Conservation (phyloP, 768 basidiomycete species). For the Exsudoporus frostii region DNA sequence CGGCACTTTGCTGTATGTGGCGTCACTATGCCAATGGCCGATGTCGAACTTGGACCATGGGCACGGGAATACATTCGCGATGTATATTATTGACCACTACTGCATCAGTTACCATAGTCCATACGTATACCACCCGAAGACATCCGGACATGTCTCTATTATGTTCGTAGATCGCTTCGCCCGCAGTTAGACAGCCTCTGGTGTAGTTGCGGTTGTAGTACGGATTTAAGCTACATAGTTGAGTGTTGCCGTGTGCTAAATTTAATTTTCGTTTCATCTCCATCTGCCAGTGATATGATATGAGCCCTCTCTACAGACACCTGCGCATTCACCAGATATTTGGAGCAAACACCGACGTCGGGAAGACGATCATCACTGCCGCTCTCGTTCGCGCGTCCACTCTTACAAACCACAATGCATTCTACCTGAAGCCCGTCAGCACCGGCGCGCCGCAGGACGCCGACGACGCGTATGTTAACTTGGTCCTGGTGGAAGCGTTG, state of each 20-base stretch:
- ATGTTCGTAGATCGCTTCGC: constrained; percentile 12
- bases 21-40: constrained; percentile 35
- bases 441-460: constrained; percentile 79
- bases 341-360: constrained; percentile 95
- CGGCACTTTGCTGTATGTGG: constrained; percentile 44
- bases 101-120: constrained; percentile 8
- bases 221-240: constrained; percentile 9
- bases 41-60: constrained; percentile 38
- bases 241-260: not conserved
- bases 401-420: constrained; percentile 45
- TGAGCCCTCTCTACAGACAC: constrained; percentile 84
- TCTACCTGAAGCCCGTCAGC: constrained; percentile 88
- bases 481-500: not conserved
- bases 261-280: not conserved
- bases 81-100: constrained; percentile 23
- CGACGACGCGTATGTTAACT: constrained; percentile 69
- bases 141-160: constrained; percentile 28
- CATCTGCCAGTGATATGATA: no score
- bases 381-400: constrained; percentile 82
- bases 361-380: constrained; percentile 88
- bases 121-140: constrained; percentile 18
- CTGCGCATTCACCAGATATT: constrained; percentile 88
- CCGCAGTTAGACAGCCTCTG: not conserved
- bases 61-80: constrained; percentile 35
- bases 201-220: constrained; percentile 18